These are phyloP conservation scores for Eimeria maxima DNA, from an alignment of 169 alveolate genomes.

Conservation along the genomic window DNA sequence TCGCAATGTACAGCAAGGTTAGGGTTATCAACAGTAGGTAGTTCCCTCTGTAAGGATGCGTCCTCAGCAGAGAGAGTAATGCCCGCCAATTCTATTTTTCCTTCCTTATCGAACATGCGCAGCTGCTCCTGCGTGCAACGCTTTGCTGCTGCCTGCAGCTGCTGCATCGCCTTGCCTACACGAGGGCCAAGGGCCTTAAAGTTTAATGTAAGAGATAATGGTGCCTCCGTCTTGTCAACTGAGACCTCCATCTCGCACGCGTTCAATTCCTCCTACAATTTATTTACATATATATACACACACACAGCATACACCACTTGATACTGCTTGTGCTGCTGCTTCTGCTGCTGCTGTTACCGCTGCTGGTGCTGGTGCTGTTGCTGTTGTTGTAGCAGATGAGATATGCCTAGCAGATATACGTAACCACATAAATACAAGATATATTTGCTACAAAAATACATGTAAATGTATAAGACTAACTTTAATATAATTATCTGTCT, in stretches of 20 bases:
- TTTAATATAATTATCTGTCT: conserved; percentile 77
- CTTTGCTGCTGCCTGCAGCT: too few relatives aligned
- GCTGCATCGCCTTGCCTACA: conserved; percentile 51
- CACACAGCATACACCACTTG: not conserved
- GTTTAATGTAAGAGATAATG: conserved; percentile 28
- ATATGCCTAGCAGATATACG: too few relatives aligned
- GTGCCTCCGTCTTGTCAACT: conserved; percentile 12
- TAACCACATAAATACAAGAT: too few relatives aligned
- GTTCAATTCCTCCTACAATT: conserved; percentile 85
- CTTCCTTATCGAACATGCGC: conserved; percentile 17
- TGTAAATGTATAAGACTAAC: not conserved
- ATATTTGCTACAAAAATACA: too few relatives aligned
- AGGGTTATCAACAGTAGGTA: not conserved
- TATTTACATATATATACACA: not conserved
- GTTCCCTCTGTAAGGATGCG: conserved; percentile 24
- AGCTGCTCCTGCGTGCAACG: conserved; percentile 51
- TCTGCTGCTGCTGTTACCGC: too few relatives aligned
- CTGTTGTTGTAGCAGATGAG: too few relatives aligned
- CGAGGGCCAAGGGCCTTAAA: conserved; percentile 65
- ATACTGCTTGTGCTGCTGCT: too few relatives aligned
- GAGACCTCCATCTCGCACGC: conserved; percentile 64
- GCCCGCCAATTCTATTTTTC: conserved; percentile 10
- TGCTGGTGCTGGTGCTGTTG: too few relatives aligned
- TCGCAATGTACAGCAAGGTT: conserved; percentile 61
- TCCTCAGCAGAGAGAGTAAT: conserved; percentile 36